These are phyloP conservation scores for Flaveria brownii DNA, from an alignment of 129 eudicot species.

Conservation along the genomic window DNA sequence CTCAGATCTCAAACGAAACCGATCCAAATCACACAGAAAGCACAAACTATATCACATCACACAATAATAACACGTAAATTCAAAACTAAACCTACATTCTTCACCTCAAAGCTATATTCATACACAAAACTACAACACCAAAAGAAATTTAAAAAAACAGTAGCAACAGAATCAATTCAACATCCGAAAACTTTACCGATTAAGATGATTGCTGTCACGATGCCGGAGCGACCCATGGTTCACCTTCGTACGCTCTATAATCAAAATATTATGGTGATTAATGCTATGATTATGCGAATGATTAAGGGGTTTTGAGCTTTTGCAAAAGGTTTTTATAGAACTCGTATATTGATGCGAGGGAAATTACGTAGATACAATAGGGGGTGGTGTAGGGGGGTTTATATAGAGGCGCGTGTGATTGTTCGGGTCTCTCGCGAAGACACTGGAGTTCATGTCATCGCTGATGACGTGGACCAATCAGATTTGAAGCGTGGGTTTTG, in stretches of 20 bases:
- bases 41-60: not conserved
- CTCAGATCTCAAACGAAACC: constrained; percentile 26
- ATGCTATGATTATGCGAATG: not conserved
- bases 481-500: constrained; percentile 2
- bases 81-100: constrained; percentile 1
- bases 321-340: not conserved
- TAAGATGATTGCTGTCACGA: constrained; percentile 33
- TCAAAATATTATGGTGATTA: not conserved
- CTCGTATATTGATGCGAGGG: constrained; percentile 6
- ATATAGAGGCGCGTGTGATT: constrained; percentile 10
- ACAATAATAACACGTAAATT: not conserved
- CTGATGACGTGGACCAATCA: constrained; percentile 42
- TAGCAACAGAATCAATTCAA: constrained; percentile 7
- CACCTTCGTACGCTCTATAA: not conserved
- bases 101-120: not conserved
- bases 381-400: constrained; percentile 7
- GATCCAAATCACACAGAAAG: not conserved
- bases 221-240: constrained; percentile 34
- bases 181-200: constrained; percentile 31
- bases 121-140: not conserved
- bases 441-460: constrained; percentile 29
- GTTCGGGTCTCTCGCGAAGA: constrained; percentile 33
- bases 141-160: not conserved
- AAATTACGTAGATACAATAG: constrained; percentile 13
- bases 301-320: constrained; percentile 20